Base-by-base conservation (phyloP, 2,329 filamentous ascomycete genomes). In the Phaeophleospora eucalypticola region DNA sequence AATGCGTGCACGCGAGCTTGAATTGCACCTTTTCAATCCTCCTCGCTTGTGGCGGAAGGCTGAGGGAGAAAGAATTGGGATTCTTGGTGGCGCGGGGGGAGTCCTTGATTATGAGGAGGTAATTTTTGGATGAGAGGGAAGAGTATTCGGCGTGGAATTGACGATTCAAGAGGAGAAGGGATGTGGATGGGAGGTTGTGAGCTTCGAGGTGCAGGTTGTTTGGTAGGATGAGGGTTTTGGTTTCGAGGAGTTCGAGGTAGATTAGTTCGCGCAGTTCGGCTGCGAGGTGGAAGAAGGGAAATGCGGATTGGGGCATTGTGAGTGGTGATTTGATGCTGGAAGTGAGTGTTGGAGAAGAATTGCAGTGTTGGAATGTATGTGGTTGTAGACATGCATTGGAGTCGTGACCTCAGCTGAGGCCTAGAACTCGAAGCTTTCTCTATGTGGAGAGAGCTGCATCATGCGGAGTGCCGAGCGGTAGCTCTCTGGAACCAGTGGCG, bases 231-330 rank as follows among this genome's bases (percentile, higher is more conserved):
- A 8, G 18, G 3, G 20, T 17, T 29, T 29, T 4, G 4, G 38
- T 10, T 4, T 14, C 12, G 9, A 41, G 38, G 9, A 24, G 24
- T 4, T 41, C 12, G 21, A 6, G 7, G n/a, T 41, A 41, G 21
- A 41, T 41, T 14, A 41, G 10, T 8, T 41, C 38, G n/a, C 38
- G 38, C 4, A 41, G 21, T 32, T 41, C 38, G n/a, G 21, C 3
- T 20, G 38, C 38, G 4, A 41, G 21, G 20, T 29, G 15, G 38
- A 41, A 41, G 38, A 41, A 15, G 20, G 38, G 38, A 14, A 41
- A 41, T 12, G 20, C 21, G 18, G 21, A 7, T 3, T 29, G n/a
- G 38, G 16, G 10, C 18, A 4, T 38, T 20, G 36, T 4, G 17
- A 6, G 15, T n/a, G 21, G 33, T 41, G 4, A 27, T 41, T 21